Percentiles rank a stretch among this genome's conserved stretches.
phyloP scores from a whole-genome alignment of 768 basidiomycete genomes.

The Leucocoprinus birnbaumii region DNA sequence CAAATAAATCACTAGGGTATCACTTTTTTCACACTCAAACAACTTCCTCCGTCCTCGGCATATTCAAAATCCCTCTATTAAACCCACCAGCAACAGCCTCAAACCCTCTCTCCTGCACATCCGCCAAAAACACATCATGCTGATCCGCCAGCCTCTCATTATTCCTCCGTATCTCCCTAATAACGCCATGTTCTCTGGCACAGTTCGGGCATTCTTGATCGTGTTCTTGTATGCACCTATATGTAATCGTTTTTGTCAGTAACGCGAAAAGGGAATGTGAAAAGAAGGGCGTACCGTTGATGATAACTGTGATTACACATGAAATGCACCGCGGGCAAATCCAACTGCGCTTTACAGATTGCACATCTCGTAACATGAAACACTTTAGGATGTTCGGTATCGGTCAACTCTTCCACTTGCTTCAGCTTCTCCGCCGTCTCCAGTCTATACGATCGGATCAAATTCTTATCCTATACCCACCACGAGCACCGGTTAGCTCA shows the following conservation, averaged over 20 bases:
- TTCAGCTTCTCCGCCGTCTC: constrained; percentile 81
- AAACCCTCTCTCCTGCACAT: constrained; percentile 75
- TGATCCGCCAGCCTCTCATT: constrained; percentile 84
- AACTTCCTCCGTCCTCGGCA: constrained; percentile 32
- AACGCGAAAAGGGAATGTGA: not conserved
- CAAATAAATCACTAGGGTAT: too few relatives aligned
- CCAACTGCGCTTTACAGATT: constrained; percentile 83
- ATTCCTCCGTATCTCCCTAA: constrained; percentile 84
- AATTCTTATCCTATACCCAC: constrained; percentile 86
- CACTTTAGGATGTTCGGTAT: constrained; percentile 75
- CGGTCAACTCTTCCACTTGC: constrained; percentile 78
- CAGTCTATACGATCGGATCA: constrained; percentile 83
- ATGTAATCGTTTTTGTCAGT: not conserved
- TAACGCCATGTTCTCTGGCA: constrained; percentile 81
- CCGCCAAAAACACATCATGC: constrained; percentile 75
- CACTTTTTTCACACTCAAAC: too few relatives aligned
- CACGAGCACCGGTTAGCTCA: not conserved
- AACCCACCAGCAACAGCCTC: constrained; percentile 69
- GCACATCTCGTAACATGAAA: constrained; percentile 96
- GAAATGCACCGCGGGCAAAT: constrained; percentile 92
- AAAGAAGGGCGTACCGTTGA: constrained; percentile 58
- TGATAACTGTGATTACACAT: constrained; percentile 99
- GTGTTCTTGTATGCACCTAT: constrained; percentile 84
- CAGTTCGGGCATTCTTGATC: constrained; percentile 91
- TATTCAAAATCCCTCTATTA: constrained; percentile 60